Evolutionary conservation across 768 basidiomycete genomes (phyloP), one percentile per base, ranked within the genome.

Genomic region (Hypsizygus marmoreus): DNA sequence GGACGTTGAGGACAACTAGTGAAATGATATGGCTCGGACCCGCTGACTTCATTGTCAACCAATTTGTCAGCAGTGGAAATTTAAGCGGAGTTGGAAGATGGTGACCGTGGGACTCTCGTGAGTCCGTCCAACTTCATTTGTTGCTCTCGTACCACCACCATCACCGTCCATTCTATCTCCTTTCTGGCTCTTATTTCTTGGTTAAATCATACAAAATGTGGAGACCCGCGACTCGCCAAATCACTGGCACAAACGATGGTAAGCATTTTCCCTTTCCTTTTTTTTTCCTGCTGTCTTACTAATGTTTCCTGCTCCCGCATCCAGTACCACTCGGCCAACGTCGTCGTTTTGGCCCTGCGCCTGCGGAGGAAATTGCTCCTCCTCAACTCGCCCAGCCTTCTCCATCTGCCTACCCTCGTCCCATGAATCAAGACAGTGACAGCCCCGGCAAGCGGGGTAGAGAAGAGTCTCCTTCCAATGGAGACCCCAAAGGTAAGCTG

Each of bases 221-320:
- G 88, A 85, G 84, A 69, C 89, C 89, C 45, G 88, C 91, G 52
- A 91, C 91, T 46, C 84, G 84, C 56, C 86, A 91, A 69, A 88
- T 94, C 22, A 90, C 90, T 29, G 94, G 93, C 46, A 95, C 93
- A 16, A 97, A 97, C 57, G 93, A 95, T 34, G 88, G 92, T 90
- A 29, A 58, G 81, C 69, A 24, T 33, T n/a, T n/a, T 30, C 38
- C 11, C 8, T 37, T 38, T 53, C 31, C 47, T 37, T 36, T 20
- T 24, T 43, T 49, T 46, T 31, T 40, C 13, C 26, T 33, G 29
- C 33, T 51, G 31, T 47, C 49, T 39, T 41, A 44, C 41, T 35
- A 54, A 53, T 52, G 66, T 61, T 51, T 23, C 26, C 41, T 50
- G 46, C 41, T 35, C 17, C 23, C 8, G n/a, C 31, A 30, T 28